Conservation (phyloP, 208 protist species). For the Trypanosoma lewisi region DNA sequence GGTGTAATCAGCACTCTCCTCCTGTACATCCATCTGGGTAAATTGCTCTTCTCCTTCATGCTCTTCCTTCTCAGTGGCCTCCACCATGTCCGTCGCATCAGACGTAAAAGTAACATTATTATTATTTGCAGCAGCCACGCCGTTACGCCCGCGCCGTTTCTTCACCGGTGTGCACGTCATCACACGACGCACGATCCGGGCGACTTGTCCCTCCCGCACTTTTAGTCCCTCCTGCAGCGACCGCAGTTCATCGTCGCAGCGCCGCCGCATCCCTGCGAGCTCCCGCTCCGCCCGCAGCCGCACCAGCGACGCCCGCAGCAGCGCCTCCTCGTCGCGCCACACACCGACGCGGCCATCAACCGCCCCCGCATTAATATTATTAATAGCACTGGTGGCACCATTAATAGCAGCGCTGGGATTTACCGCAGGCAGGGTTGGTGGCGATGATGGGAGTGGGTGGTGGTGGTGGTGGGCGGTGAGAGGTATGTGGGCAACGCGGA, state of each 20-base stretch:
- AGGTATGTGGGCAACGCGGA: neutral
- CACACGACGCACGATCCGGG: constrained; percentile 21
- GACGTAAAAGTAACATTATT: neutral
- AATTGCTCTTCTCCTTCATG: neutral
- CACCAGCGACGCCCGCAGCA: constrained; percentile 54
- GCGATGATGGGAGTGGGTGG: neutral
- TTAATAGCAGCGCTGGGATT: constrained; percentile 29
- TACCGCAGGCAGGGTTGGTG: neutral
- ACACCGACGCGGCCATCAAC: constrained; percentile 49
- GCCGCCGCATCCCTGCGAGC: constrained; percentile 44
- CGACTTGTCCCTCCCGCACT: constrained; percentile 21
- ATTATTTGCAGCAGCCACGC: neutral
- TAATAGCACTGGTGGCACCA: constrained; percentile 28
- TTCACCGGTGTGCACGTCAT: constrained; percentile 18
- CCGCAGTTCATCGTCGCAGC: constrained; percentile 40
- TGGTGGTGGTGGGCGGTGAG: neutral
- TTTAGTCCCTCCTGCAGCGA: constrained; percentile 36
- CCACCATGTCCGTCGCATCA: neutral
- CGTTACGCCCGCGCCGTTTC: neutral
- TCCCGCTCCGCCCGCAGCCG: constrained; percentile 57
- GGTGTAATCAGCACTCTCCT: too few relatives aligned
- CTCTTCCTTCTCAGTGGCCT: neutral
- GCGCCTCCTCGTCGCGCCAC: constrained; percentile 52
- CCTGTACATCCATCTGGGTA: too few relatives aligned
- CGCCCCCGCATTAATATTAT: constrained; percentile 29